phyloP scores from a whole-genome alignment of 495 filamentous ascomycete species.

The Neurospora sp. region DNA sequence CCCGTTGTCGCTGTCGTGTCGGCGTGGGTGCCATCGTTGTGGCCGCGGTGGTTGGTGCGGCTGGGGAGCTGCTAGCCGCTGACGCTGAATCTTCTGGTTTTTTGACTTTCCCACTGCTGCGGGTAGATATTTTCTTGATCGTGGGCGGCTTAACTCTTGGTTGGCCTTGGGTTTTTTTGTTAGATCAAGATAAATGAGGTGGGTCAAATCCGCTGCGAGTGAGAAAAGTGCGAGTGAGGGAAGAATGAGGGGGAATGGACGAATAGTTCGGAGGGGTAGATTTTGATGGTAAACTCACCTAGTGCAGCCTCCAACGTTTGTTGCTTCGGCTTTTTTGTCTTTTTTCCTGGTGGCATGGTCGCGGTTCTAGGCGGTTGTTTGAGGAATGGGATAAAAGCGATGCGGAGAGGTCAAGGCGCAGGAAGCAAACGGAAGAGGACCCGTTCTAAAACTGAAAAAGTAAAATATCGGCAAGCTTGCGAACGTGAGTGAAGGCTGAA shows the following conservation, averaged over 20 bases:
- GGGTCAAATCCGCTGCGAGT: neutral
- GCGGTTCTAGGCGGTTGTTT: neutral
- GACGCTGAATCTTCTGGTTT: neutral
- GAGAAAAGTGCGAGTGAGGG: neutral
- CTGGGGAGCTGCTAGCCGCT: neutral
- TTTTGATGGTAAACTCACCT: conserved; percentile 1
- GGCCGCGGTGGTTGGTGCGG: neutral
- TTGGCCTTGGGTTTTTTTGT: neutral
- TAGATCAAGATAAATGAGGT: neutral
- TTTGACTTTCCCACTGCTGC: neutral
- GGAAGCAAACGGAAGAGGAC: neutral
- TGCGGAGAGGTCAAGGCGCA: neutral
- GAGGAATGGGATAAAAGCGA: neutral
- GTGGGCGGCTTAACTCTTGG: neutral
- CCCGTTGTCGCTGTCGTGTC: neutral
- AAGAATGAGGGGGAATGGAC: neutral
- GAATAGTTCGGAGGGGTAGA: neutral
- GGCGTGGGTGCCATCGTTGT: neutral
- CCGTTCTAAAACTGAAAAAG: neutral
- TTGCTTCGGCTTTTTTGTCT: conserved; percentile 7
- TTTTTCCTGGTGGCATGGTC: neutral
- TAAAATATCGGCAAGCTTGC: neutral
- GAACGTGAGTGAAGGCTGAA: neutral
- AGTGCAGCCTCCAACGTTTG: conserved; percentile 16
- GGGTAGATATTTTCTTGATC: neutral